These are phyloP conservation scores for Fusarium neocosmosporiellum DNA, from an alignment of 2,329 filamentous ascomycete species.

Conservation along the genomic window DNA sequence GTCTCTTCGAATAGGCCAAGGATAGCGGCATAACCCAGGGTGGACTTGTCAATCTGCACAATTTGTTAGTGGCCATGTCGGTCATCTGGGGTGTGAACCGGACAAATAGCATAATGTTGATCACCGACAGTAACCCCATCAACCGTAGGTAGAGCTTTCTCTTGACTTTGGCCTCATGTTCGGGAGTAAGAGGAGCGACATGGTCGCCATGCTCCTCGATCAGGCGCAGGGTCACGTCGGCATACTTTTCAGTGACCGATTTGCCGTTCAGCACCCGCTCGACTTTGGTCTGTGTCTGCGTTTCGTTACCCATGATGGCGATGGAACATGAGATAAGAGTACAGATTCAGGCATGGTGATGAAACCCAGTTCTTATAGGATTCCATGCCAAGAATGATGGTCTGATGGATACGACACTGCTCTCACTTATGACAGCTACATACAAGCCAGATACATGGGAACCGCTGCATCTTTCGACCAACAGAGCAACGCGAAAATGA, in stretches of 20 bases:
- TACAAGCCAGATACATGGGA: neutral
- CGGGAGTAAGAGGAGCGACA: conserved; percentile 46
- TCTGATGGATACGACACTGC: neutral
- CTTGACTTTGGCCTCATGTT: conserved; percentile 46
- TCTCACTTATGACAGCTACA: neutral
- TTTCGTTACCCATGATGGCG: neutral
- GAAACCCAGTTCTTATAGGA: neutral
- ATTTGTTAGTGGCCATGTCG: neutral
- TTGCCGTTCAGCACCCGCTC: neutral
- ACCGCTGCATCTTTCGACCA: neutral
- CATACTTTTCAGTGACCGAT: conserved; percentile 39
- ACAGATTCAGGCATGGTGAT: neutral
- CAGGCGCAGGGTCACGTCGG: conserved; percentile 51
- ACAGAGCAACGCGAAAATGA: neutral
- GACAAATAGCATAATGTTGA: conserved; percentile 53
- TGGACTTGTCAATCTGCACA: conserved; percentile 53
- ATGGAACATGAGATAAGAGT: neutral
- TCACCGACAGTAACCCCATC: conserved; percentile 46
- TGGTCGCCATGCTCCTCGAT: conserved; percentile 49
- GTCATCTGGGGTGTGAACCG: conserved; percentile 6
- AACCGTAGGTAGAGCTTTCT: conserved; percentile 50
- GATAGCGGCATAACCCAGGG: conserved; percentile 53
- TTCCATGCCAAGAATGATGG: neutral
- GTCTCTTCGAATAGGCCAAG: conserved; percentile 56
- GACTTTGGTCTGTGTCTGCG: neutral